Evolutionary conservation across 768 basidiomycete genomes (phyloP).

Genomic region (Strobilomyces dryophilus): DNA sequence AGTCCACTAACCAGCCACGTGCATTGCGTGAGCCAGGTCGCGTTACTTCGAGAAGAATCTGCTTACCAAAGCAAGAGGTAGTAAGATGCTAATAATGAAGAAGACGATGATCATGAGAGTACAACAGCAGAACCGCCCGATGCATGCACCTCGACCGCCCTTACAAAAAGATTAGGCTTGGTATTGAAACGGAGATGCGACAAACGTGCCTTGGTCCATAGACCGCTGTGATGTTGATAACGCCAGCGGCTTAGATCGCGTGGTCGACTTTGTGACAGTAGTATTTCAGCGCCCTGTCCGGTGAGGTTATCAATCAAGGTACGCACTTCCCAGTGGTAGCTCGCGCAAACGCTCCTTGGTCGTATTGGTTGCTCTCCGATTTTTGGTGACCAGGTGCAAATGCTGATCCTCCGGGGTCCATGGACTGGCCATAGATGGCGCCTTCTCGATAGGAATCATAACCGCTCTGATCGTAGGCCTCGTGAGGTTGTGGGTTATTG

Average conservation of each 20-base stretch:
- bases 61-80: slow-evolving; percentile 65
- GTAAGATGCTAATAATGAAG: slow-evolving; percentile 59
- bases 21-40: neutral
- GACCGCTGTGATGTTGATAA: slow-evolving; percentile 52
- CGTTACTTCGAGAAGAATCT: neutral
- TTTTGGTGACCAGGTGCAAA: slow-evolving; percentile 22
- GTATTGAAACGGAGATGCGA: neutral
- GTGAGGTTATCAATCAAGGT: slow-evolving; percentile 3
- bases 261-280: slow-evolving; percentile 12
- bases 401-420: slow-evolving; percentile 8
- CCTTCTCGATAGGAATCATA: slow-evolving; percentile 37
- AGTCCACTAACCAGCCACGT: slow-evolving; percentile 47
- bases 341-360: slow-evolving; percentile 40
- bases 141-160: slow-evolving; percentile 59
- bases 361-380: slow-evolving; percentile 37
- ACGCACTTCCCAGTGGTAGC: slow-evolving; percentile 29
- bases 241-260: slow-evolving; percentile 48
- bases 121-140: slow-evolving; percentile 74
- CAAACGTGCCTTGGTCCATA: slow-evolving; percentile 61
- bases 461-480: slow-evolving; percentile 50
- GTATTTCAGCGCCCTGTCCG: slow-evolving; percentile 1
- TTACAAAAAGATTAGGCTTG: slow-evolving; percentile 19
- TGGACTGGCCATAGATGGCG: slow-evolving; percentile 19
- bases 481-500: slow-evolving; percentile 39
- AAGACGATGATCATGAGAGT: slow-evolving; percentile 63